Evolutionary conservation across 2,329 filamentous ascomycete genomes (phyloP).

Genomic region (Ceratocystis cubensis): DNA sequence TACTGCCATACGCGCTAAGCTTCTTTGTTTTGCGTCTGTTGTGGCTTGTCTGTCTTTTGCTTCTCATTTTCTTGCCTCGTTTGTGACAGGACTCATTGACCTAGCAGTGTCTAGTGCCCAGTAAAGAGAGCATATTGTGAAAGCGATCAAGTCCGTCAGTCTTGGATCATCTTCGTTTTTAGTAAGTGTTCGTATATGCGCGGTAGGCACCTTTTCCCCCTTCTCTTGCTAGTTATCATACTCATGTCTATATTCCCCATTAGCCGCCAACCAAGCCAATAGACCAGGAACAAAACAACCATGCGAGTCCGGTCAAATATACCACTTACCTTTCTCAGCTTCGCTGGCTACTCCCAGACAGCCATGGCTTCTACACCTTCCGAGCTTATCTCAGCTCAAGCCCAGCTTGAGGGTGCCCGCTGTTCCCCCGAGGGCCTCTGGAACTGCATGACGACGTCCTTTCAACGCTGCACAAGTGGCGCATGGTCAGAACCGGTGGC

Average conservation of each 20-base stretch:
- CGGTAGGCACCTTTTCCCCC: not conserved
- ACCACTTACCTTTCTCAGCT: not conserved
- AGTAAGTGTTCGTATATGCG: too few species aligned
- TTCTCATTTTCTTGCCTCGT: not conserved
- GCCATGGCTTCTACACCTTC: not conserved
- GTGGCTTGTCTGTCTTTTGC: not conserved
- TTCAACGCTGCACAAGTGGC: conserved; percentile 40
- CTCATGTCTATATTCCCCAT: not conserved
- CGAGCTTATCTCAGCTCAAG: conserved; percentile 19
- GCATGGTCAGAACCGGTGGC: conserved; percentile 36
- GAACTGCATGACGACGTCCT: conserved; percentile 40
- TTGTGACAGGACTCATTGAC: too few species aligned
- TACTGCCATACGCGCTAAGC: not conserved
- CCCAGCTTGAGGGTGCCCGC: conserved; percentile 29
- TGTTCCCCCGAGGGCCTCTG: conserved; percentile 40
- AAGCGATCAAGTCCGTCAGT: too few species aligned
- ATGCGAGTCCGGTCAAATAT: not conserved
- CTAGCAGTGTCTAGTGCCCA: too few species aligned
- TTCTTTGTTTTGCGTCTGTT: not conserved
- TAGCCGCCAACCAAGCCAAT: not conserved
- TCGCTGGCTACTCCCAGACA: not conserved
- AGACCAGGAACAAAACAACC: not conserved
- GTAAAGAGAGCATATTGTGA: too few species aligned
- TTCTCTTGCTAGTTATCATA: not conserved
- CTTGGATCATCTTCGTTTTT: too few species aligned